phyloP scores from a whole-genome alignment of 352 stramenopile species.

The Hyaloperonospora brassicae region DNA sequence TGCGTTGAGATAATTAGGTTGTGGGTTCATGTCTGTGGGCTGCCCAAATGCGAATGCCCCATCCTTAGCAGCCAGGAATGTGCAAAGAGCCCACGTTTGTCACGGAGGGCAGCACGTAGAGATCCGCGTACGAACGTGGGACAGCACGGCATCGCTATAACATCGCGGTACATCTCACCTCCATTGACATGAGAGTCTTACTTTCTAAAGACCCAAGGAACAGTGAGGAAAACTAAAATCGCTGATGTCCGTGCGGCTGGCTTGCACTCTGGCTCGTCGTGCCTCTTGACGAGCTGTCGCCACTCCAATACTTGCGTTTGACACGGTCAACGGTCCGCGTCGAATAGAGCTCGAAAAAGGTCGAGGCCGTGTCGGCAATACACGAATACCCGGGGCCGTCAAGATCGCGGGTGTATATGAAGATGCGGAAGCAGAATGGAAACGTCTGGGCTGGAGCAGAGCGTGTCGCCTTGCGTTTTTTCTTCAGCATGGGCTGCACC shows the following conservation, averaged over 20 bases:
- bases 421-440: slow-evolving; percentile 81
- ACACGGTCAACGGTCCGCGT: slow-evolving; percentile 79
- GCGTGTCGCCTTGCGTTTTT: slow-evolving; percentile 83
- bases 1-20: slow-evolving; percentile 20
- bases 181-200: not conserved
- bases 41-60: too few relatives aligned
- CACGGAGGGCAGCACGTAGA: too few relatives aligned
- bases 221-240: slow-evolving; percentile 11
- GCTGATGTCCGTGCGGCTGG: slow-evolving; percentile 12
- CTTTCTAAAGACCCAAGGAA: slow-evolving; percentile 18
- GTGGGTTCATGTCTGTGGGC: too few relatives aligned
- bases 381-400: slow-evolving; percentile 34
- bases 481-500: slow-evolving; percentile 82
- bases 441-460: slow-evolving; percentile 77
- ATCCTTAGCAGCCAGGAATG: too few relatives aligned
- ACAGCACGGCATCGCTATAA: too few relatives aligned
- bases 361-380: slow-evolving; percentile 48
- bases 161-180: too few relatives aligned
- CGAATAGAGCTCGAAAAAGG: slow-evolving; percentile 81
- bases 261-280: slow-evolving; percentile 1
- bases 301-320: slow-evolving; percentile 62
- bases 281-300: slow-evolving; percentile 7
- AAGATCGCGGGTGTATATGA: slow-evolving; percentile 42
- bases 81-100: too few relatives aligned
- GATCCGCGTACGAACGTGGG: too few relatives aligned